Percentiles rank a stretch among this genome's conserved stretches.
These are phyloP conservation scores for Hamigera avellanea DNA, from an alignment of 495 filamentous ascomycete genomes.

Conservation along the genomic window DNA sequence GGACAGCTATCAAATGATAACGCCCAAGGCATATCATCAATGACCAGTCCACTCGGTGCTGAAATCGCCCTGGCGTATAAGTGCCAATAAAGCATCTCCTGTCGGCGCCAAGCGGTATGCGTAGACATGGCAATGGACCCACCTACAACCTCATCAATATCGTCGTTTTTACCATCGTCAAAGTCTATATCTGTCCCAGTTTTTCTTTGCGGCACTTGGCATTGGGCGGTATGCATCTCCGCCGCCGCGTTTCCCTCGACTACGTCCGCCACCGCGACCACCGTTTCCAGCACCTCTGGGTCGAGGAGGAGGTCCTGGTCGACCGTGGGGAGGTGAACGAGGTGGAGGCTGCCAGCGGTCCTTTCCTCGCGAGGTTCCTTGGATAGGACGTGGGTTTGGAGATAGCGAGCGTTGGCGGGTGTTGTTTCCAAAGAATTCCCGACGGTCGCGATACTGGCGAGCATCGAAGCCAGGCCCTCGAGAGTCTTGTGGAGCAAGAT, in stretches of 20 bases:
- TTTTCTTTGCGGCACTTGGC: conserved; percentile 23
- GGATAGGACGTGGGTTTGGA: conserved; percentile 9
- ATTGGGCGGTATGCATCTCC: conserved; percentile 21
- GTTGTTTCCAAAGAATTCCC: conserved; percentile 10
- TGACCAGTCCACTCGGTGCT: no score
- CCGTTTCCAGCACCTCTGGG: conserved; percentile 1
- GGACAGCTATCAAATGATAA: no score
- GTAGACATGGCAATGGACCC: not conserved
- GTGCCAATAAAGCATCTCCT: not conserved
- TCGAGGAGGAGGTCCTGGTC: conserved; percentile 1
- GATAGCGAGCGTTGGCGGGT: conserved; percentile 17
- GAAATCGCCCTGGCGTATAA: no score
- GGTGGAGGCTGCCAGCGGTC: conserved; percentile 12
- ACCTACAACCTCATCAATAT: not conserved
- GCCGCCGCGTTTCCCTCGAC: conserved; percentile 9
- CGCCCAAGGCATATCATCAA: no score
- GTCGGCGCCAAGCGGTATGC: not conserved
- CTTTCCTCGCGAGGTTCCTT: conserved; percentile 7
- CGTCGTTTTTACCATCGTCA: conserved; percentile 3
- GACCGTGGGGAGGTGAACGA: conserved; percentile 6
- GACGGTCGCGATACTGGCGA: conserved; percentile 9
- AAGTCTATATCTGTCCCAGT: conserved; percentile 21
- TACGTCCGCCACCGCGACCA: conserved; percentile 6
- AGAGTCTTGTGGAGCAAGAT: conserved; percentile 3
- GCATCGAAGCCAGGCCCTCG: no score